Base-by-base conservation (phyloP, 352 stramenopile genomes). In the Globisporangium polare region DNA sequence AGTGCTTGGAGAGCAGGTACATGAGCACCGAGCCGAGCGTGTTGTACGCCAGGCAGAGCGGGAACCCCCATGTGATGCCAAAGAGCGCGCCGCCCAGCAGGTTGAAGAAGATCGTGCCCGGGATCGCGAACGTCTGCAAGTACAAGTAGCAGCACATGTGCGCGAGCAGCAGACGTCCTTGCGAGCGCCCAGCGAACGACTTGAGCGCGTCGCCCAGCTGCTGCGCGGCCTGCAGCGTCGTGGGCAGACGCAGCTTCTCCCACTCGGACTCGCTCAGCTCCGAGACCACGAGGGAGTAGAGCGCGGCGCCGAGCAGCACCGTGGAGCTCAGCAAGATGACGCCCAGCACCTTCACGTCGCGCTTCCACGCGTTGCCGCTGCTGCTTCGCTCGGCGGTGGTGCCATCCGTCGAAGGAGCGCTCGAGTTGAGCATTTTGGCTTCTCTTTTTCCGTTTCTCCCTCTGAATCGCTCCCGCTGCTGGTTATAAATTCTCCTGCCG, bases 101-200 rank as follows among this genome's bases (percentile, higher is more conserved):
- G 49, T 93, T 93, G 64, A 93, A 86, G 58, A 93, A 93, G 29
- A 93, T 72, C 0, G 81, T 93, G 45, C 84, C 84, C 0, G 84
- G 84, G 53, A 93, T 93, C 50, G 81, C 81, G 57, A 90, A 93
- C 27, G 76, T 90, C 68, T 93, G 84, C 53, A 91, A 55, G 60
- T 88, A 93, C 56, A 93, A 43, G 65, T 93, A 91, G 62, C 75
- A 88, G 46, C 71, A 73, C 68, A 78, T 85, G 70, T 93, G 84
- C 20, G 80, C 82, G 15, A 90, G 56, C 46, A 91, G 69, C 24
- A 92, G 60, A 9, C 78, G 65, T 5, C 53, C 58, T 3, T 60
- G 66, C 53, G 73, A 72, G 12, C 71, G 72, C 18, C 73, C 66
- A 20, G 83, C 68, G 42, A 90, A 81, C 53, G 71, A 74, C 63